These are phyloP conservation scores for Cryptosporidium canis DNA, from an alignment of 169 alveolate species.

Conservation along the genomic window DNA sequence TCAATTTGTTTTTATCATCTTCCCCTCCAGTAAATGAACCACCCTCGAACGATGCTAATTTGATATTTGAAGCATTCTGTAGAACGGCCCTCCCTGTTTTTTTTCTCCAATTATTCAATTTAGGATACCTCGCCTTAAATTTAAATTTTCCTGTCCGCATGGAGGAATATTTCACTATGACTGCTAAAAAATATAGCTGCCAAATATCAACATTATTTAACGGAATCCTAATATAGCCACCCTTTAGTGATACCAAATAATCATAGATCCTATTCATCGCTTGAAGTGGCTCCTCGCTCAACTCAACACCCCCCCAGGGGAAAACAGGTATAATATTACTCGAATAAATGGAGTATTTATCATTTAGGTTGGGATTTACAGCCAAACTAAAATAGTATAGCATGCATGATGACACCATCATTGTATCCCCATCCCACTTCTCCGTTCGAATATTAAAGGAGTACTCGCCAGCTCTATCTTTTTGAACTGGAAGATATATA, in stretches of 20 bases:
- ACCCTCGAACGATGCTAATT: background rate
- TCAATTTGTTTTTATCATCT: background rate
- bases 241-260: slow-evolving; percentile 25
- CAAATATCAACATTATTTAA: slow-evolving; percentile 56
- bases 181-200: slow-evolving; percentile 48
- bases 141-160: slow-evolving; percentile 2
- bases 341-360: slow-evolving; percentile 10
- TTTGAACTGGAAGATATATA: slow-evolving; percentile 24
- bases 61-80: background rate
- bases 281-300: slow-evolving; percentile 29
- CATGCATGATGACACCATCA: slow-evolving; percentile 44
- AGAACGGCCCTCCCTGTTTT: background rate
- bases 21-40: background rate
- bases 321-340: background rate
- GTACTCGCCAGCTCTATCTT: slow-evolving; percentile 42
- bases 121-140: background rate
- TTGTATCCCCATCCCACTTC: slow-evolving; percentile 66
- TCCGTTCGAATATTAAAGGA: slow-evolving; percentile 11
- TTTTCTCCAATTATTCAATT: background rate
- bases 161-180: slow-evolving; percentile 9
- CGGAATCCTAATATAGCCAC: slow-evolving; percentile 25
- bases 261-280: slow-evolving; percentile 15
- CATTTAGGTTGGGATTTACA: slow-evolving; percentile 20
- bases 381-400: slow-evolving; percentile 50
- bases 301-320: slow-evolving; percentile 41